phyloP scores from a whole-genome alignment of 352 stramenopile genomes.

The Phytophthora kernoviae region DNA sequence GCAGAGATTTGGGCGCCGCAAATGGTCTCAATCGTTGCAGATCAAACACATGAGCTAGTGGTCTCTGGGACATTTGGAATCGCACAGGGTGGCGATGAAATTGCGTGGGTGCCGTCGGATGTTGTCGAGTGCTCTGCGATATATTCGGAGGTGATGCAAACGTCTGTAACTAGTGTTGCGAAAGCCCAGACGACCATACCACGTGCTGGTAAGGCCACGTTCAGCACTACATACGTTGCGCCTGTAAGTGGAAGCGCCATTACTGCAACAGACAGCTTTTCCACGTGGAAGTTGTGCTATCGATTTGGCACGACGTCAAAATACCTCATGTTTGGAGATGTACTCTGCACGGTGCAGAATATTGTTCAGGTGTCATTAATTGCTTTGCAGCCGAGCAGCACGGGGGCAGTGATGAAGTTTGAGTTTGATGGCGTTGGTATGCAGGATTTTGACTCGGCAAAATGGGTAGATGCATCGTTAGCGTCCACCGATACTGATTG shows the following conservation, averaged over 20 bases:
- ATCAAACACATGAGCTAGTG: slow-evolving; percentile 38
- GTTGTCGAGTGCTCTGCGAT: slow-evolving; percentile 38
- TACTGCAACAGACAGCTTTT: slow-evolving; percentile 24
- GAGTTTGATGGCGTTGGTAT: slow-evolving; percentile 58
- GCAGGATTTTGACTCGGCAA: slow-evolving; percentile 65
- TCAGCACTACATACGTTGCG: slow-evolving; percentile 50
- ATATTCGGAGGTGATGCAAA: slow-evolving; percentile 52
- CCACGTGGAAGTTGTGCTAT: slow-evolving; percentile 77
- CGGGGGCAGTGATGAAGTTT: slow-evolving; percentile 57
- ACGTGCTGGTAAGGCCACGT: slow-evolving; percentile 34
- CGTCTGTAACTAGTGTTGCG: slow-evolving; percentile 29
- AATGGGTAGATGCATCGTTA: slow-evolving; percentile 48
- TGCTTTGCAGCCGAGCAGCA: slow-evolving; percentile 28
- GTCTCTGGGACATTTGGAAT: slow-evolving; percentile 68
- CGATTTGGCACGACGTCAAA: slow-evolving; percentile 55
- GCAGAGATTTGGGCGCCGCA: slow-evolving; percentile 61
- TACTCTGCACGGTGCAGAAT: slow-evolving; percentile 62
- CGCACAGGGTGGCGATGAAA: slow-evolving; percentile 55
- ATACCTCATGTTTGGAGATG: slow-evolving; percentile 68
- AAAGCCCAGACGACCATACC: slow-evolving; percentile 40
- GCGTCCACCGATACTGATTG: slow-evolving; percentile 45
- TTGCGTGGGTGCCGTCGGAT: slow-evolving; percentile 65
- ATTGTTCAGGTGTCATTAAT: slow-evolving; percentile 50
- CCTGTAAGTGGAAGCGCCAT: slow-evolving; percentile 13
- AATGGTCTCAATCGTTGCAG: slow-evolving; percentile 54